Evolutionary conservation across 805 yeast genomes (phyloP), one percentile per base, ranked within the genome.

Genomic region (Metschnikowia noctiluminum): DNA sequence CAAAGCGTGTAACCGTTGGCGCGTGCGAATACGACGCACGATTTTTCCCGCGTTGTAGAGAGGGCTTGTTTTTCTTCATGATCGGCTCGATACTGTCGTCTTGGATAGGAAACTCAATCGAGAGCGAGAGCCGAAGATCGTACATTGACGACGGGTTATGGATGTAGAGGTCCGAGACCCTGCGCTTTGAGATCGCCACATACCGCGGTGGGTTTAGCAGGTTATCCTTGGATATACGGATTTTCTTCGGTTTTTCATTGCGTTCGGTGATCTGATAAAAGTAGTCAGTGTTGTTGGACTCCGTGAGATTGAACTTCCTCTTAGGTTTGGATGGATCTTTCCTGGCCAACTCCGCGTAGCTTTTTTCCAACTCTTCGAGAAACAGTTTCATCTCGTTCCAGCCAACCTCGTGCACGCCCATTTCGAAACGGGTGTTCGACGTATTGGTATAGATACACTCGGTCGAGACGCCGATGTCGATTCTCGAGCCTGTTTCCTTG

Each of bases 71-170:
- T 59, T 77, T 70, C 62, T 73, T 73, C 65, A 79, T 54, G 14
- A 67, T 59, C 60, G 72, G 76, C 68, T 76, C 78, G 62, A 84
- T 57, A 70, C 83, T 65, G 62, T 80, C 66, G 68, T 77, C 82
- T 32, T 79, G 76, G 26, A 80, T 78, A 0, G 96, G 96, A 50
- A 84, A 63, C 79, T 90, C 97, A 28, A 87, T 66, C 35, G 89
- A 81, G 54, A 91, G 68, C 6, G 95, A 83, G 35, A 90, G 70
- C 57, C 96, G 77, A 56, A 85, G 73, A 66, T 90, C 97, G 62
- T 83, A 84, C 65, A 82, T 74, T 31, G 87, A 80, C 54, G 87
- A 84, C 4, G 97, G 97, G 46, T 85, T 78, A 59, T 80, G 83
- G 16, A 90, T 73, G 58, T 80, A 77, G 48, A 91, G 65, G 61